phyloP scores from a whole-genome alignment of 202 grass and related monocot genomes.

The Panicum virgatum region DNA sequence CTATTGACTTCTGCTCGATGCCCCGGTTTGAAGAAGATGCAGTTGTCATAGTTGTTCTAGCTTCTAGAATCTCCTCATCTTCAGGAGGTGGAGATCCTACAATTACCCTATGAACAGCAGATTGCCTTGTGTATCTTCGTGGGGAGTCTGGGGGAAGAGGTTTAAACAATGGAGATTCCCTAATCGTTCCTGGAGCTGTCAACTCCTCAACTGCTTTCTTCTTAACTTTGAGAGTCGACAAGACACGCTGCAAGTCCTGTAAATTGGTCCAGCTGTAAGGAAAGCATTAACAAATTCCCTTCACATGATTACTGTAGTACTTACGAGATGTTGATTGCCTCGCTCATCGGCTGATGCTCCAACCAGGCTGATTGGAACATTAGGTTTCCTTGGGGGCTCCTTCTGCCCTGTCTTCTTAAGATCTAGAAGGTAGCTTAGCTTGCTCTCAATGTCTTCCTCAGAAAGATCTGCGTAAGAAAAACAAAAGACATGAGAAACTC shows the following conservation, averaged over 20 bases:
- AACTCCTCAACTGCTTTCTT: background rate
- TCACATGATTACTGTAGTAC: background rate
- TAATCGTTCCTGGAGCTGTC: background rate
- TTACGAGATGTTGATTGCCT: background rate
- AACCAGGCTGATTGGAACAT: conserved; percentile 4
- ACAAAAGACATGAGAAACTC: conserved; percentile 4
- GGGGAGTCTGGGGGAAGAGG: background rate
- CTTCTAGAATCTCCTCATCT: background rate
- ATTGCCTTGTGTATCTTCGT: conserved; percentile 24
- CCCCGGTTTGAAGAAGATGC: background rate
- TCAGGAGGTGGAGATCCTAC: background rate
- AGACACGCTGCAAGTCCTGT: background rate
- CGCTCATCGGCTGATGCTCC: background rate
- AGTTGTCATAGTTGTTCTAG: background rate
- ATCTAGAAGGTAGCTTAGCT: conserved; percentile 16
- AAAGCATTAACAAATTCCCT: background rate
- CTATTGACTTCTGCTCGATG: background rate
- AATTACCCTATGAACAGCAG: background rate
- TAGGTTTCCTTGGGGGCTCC: background rate
- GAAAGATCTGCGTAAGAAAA: background rate
- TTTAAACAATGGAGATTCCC: background rate
- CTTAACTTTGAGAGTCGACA: background rate
- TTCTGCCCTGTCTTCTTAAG: background rate
- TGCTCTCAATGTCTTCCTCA: conserved; percentile 1
- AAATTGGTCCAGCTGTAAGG: background rate